phyloP scores from a whole-genome alignment of 148 eudicot species.

The Pharnaceum exiguum region DNA sequence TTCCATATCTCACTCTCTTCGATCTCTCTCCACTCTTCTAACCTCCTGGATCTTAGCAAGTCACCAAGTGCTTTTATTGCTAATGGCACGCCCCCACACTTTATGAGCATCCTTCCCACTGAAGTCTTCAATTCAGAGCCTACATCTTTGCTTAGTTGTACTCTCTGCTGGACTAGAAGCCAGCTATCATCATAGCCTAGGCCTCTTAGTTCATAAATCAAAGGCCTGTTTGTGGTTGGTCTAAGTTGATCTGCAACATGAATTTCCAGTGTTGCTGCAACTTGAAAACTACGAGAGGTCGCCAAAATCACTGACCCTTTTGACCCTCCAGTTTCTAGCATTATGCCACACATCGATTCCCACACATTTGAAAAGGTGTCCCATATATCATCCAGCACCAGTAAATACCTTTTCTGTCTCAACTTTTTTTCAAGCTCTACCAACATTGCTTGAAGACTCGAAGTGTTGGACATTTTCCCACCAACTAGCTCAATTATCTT shows the following conservation, averaged over 20 bases:
- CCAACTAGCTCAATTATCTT: conserved; percentile 7
- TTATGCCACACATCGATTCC: neutral
- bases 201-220: neutral
- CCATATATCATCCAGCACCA: conserved; percentile 20
- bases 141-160: neutral
- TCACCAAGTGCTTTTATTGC: conserved; percentile 10
- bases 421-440: neutral
- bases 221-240: neutral
- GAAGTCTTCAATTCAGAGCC: neutral
- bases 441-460: neutral
- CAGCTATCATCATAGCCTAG: neutral
- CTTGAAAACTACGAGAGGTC: conserved; percentile 7
- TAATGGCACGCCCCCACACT: conserved; percentile 11
- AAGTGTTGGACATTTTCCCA: neutral
- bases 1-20: conserved; percentile 18
- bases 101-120: conserved; percentile 2
- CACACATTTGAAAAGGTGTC: conserved; percentile 8
- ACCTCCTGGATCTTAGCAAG: neutral
- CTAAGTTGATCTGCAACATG: neutral
- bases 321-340: conserved; percentile 10
- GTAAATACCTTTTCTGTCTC: conserved; percentile 15
- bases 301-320: conserved; percentile 2
- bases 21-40: conserved; percentile 11
- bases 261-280: neutral
- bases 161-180: neutral